Evolutionary conservation across 192 early-diverging fungal genomes (phyloP).

Genomic region (Gamsiella multidivaricata): DNA sequence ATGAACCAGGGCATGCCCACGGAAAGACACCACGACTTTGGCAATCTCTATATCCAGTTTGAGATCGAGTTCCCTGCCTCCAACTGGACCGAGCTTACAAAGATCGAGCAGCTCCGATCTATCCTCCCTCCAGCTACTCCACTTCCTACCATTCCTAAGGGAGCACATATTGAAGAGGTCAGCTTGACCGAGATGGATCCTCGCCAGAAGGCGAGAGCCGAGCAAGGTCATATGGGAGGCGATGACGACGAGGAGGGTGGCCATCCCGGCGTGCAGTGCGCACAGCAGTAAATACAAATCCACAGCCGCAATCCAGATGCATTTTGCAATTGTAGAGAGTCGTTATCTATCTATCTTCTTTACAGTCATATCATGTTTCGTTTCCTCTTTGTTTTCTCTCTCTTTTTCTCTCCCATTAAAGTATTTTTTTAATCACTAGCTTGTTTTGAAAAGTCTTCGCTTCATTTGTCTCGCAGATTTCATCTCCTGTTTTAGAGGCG

Average conservation of each 20-base stretch:
- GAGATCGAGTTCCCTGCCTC: constrained; percentile 89
- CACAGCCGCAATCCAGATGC: background rate
- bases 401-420: too few relatives aligned
- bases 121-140: constrained; percentile 83
- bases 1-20: constrained; percentile 96
- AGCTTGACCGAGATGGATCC: constrained; percentile 81
- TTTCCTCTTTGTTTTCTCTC: too few relatives aligned
- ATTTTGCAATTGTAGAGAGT: background rate
- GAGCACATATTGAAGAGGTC: constrained; percentile 84
- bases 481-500: too few relatives aligned
- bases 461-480: too few relatives aligned
- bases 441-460: too few relatives aligned
- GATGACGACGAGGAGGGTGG: constrained; percentile 76
- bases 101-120: constrained; percentile 79
- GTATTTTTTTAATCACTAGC: too few relatives aligned
- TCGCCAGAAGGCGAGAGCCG: constrained; percentile 71
- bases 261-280: constrained; percentile 92
- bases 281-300: constrained; percentile 82
- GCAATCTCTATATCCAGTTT: constrained; percentile 95
- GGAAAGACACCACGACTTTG: constrained; percentile 87
- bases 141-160: constrained; percentile 62
- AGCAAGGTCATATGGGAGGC: constrained; percentile 67
- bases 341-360: background rate
- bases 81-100: constrained; percentile 81
- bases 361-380: background rate